Base-by-base conservation (phyloP, 495 filamentous ascomycete species). In the Penicillium cataractarum region DNA sequence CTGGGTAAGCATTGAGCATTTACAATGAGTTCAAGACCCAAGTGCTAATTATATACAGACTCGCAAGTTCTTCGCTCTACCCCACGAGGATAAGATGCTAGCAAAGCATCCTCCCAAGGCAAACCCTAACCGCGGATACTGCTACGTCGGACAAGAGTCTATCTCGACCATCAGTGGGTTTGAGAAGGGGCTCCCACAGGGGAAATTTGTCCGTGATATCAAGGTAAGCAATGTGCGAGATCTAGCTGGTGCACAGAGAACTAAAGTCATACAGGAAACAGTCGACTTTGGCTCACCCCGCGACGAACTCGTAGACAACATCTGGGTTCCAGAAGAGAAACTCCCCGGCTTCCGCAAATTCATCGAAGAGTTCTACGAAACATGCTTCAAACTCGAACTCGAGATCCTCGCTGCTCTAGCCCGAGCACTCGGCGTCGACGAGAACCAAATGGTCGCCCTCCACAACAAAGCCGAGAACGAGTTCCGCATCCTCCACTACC, bases 271-370 rank as follows among this genome's bases (percentile, higher is more conserved):
- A n/a, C 56, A 86, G 82, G 88, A 90, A 77, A 84, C 81, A 55
- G 86, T 84, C 66, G 88, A 90, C 60, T 81, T 83, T 42, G 87
- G 86, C 4, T 84, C 82, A 39, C 72, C 27, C 42, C 65, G 32
- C 75, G 87, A 74, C 78, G 77, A 56, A 12, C 64, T 73, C 21
- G 65, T 71, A 9, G 62, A 69, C 32, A 90, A 89, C 62, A 77
- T 87, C 57, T 90, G 87, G 87, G 65, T 84, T 1, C 80, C 82
- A 1, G 80, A 87, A 35, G 67, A 77, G 5, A 72, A 77, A 3
- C 73, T 90, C 8, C 87, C 86, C 0, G 85, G 85, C 8, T 90
- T 89, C 72, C 81, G 83, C 10, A 63, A 68, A 22, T 90, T 88
- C 71, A 83, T 82, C 75, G 81, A 71, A 55, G 50, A 69, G 10